Conservation (phyloP, 371 early-diverging fungal genomes). For the Ordospora pajunii region DNA sequence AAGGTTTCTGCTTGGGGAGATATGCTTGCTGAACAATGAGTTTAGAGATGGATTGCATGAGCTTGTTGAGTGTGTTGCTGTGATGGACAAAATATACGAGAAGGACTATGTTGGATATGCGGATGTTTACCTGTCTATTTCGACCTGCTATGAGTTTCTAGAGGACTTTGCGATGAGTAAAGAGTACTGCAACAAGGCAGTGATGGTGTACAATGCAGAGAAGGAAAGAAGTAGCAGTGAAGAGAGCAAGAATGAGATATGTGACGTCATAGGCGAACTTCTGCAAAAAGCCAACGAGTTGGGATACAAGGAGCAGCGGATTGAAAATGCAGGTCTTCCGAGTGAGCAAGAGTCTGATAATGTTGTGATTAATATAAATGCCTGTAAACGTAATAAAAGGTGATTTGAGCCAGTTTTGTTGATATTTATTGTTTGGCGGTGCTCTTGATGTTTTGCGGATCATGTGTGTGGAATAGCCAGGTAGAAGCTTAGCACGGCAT, state of each 20-base stretch:
- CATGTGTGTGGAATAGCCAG: too few relatives aligned
- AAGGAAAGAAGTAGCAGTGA: background rate
- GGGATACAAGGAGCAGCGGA: conserved; percentile 5
- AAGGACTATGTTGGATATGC: conserved; percentile 7
- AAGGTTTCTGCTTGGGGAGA: conserved; percentile 50
- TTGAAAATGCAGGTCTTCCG: background rate
- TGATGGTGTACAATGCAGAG: background rate
- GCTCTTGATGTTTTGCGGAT: background rate
- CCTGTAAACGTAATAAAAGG: conserved; percentile 14
- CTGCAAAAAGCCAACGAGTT: conserved; percentile 1
- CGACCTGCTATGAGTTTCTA: conserved; percentile 30
- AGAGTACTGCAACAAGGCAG: background rate
- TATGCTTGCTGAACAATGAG: conserved; percentile 53
- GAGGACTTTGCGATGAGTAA: conserved; percentile 13
- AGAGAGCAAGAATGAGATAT: conserved; percentile 11
- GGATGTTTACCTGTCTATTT: conserved; percentile 17
- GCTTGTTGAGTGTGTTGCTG: conserved; percentile 21
- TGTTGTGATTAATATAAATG: conserved; percentile 1
- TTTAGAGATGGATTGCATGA: conserved; percentile 43
- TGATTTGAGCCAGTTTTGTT: background rate
- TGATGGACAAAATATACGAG: conserved; percentile 11
- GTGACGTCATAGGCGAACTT: background rate
- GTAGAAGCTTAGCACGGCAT: too few relatives aligned
- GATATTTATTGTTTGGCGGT: background rate
- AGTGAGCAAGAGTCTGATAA: background rate